Conservation (phyloP, 2,329 filamentous ascomycete genomes). For the Ophiostoma quercus region DNA sequence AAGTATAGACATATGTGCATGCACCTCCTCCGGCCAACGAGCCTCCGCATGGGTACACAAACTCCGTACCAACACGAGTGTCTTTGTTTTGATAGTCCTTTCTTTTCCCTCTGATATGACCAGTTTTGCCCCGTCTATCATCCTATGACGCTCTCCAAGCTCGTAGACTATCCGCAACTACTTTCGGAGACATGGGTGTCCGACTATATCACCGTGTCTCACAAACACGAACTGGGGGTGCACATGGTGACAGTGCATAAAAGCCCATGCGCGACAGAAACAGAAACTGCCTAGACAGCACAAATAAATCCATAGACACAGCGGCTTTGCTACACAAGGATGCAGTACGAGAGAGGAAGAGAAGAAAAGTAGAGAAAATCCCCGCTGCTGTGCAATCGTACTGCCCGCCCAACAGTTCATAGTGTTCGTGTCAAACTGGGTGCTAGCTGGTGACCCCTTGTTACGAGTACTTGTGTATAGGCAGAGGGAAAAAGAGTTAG, state of each 20-base stretch:
- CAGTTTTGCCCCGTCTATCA: not conserved
- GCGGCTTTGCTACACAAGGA: not conserved
- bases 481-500: not conserved
- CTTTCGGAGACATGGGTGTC: slow-evolving; percentile 1
- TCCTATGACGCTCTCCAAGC: not conserved
- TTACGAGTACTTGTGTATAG: not conserved
- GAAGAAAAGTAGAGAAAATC: slow-evolving; percentile 8
- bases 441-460: not conserved
- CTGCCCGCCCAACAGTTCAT: not conserved
- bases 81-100: too few species aligned
- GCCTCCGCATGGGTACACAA: not conserved
- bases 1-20: not conserved
- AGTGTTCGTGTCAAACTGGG: slow-evolving; percentile 3
- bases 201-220: not conserved
- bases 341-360: not conserved
- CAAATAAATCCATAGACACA: not conserved
- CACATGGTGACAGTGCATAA: slow-evolving; percentile 6
- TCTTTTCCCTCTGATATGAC: not conserved
- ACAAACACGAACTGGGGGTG: slow-evolving; percentile 6
- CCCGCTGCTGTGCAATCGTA: slow-evolving; percentile 3
- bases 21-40: not conserved
- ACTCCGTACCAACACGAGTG: not conserved
- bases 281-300: not conserved
- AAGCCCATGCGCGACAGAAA: slow-evolving; percentile 11
- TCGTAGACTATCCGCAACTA: not conserved